Percentiles rank a stretch among this genome's conserved stretches.
These are phyloP conservation scores for Tulasnella sp. DNA, from an alignment of 768 basidiomycete genomes.

Conservation along the genomic window DNA sequence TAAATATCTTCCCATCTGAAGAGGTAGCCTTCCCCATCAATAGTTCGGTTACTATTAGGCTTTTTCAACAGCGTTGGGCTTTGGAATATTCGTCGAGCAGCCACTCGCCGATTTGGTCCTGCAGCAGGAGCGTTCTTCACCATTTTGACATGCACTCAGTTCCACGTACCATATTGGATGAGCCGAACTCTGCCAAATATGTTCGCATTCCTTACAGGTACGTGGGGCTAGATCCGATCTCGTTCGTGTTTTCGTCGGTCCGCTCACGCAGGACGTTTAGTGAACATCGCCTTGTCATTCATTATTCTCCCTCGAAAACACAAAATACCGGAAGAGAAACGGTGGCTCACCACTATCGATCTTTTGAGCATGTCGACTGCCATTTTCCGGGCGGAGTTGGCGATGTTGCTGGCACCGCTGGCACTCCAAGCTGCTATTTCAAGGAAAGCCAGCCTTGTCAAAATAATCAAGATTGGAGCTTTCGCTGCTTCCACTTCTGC, in stretches of 20 bases:
- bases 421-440: constrained; percentile 56
- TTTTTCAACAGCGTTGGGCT: constrained; percentile 65
- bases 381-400: constrained; percentile 80
- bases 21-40: background rate
- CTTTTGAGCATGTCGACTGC: constrained; percentile 69
- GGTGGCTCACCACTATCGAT: constrained; percentile 52
- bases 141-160: constrained; percentile 77
- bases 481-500: constrained; percentile 53
- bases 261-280: constrained; percentile 44
- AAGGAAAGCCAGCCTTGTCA: constrained; percentile 50
- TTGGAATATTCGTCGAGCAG: constrained; percentile 63
- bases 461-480: constrained; percentile 56
- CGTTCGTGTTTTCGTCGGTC: background rate
- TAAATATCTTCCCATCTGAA: background rate
- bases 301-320: constrained; percentile 46
- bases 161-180: constrained; percentile 93
- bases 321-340: constrained; percentile 44
- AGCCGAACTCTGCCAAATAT: constrained; percentile 93
- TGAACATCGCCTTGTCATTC: constrained; percentile 60
- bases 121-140: constrained; percentile 61
- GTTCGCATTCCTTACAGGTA: constrained; percentile 82
- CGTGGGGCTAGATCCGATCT: constrained; percentile 1
- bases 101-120: constrained; percentile 66
- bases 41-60: constrained; percentile 78
- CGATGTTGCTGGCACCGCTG: constrained; percentile 65